These are phyloP conservation scores for Trypethelium eluteriae DNA, from an alignment of 495 filamentous ascomycete genomes.

Conservation along the genomic window DNA sequence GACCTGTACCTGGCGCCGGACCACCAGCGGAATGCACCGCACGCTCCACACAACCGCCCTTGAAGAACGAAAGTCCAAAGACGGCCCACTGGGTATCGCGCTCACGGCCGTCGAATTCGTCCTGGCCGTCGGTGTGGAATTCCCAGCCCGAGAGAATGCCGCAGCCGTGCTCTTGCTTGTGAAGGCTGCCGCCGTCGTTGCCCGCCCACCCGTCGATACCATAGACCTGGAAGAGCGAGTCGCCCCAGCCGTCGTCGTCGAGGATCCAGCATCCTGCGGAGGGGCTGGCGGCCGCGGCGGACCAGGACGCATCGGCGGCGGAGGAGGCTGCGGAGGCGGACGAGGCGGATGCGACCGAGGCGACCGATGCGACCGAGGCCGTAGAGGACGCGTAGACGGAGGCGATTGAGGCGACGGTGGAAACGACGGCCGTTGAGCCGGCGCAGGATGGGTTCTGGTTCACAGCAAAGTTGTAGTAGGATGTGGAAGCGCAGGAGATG, in stretches of 20 bases:
- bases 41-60: constrained; percentile 1
- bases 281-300: not conserved
- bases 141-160: not conserved
- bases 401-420: constrained; percentile 3
- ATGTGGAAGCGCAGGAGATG: not conserved
- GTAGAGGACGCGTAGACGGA: constrained; percentile 1
- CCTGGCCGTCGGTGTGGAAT: not conserved
- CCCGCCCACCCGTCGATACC: not conserved
- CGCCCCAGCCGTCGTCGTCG: constrained; percentile 1
- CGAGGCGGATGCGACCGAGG: not conserved
- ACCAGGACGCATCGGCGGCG: not conserved
- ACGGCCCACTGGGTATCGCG: not conserved
- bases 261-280: constrained; percentile 7
- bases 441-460: not conserved
- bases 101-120: not conserved
- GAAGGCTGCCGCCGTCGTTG: not conserved
- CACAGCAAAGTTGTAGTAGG: not conserved
- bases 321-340: not conserved
- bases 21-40: not conserved
- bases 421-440: not conserved
- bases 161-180: not conserved
- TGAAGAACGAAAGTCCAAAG: constrained; percentile 1
- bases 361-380: not conserved
- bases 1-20: not conserved
- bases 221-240: constrained; percentile 5